A percentile compares a stretch with the other conserved stretches of the same genome.
These are phyloP conservation scores for Claviceps sp. DNA, from an alignment of 2,329 filamentous ascomycete species.

Conservation along the genomic window DNA sequence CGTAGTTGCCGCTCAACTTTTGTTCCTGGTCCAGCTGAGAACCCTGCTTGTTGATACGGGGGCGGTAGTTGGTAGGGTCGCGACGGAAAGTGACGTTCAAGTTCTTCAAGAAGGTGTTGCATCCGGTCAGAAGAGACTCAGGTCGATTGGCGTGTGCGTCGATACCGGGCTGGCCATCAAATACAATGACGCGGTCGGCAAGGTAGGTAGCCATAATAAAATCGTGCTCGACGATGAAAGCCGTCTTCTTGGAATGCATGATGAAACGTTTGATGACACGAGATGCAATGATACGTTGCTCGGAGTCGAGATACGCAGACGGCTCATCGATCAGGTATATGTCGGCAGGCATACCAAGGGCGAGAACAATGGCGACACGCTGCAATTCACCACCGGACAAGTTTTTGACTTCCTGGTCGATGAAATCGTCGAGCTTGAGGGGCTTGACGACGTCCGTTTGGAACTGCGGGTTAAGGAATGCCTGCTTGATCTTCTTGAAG, in stretches of 20 bases:
- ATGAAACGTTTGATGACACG: slow-evolving; percentile 99
- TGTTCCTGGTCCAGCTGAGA: slow-evolving; percentile 97
- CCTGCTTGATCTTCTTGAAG: slow-evolving; percentile 98
- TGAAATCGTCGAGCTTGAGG: slow-evolving; percentile 97
- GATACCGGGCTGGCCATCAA: slow-evolving; percentile 85
- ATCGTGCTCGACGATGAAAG: slow-evolving; percentile 98
- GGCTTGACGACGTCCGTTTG: slow-evolving; percentile 99
- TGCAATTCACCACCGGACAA: slow-evolving; percentile 98
- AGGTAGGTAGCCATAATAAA: slow-evolving; percentile 83
- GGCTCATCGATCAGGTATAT: slow-evolving; percentile 99
- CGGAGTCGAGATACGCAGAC: slow-evolving; percentile 92
- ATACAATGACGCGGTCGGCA: slow-evolving; percentile 93
- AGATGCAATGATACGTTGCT: slow-evolving; percentile 95
- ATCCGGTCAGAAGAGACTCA: slow-evolving; percentile 85
- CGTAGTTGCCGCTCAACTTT: slow-evolving; percentile 84
- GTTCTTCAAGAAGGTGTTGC: slow-evolving; percentile 94
- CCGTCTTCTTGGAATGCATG: slow-evolving; percentile 99
- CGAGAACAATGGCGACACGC: slow-evolving; percentile 92
- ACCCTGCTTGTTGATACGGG: slow-evolving; percentile 95
- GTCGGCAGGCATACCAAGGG: slow-evolving; percentile 90
- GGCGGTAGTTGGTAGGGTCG: slow-evolving; percentile 88
- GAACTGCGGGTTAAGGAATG: slow-evolving; percentile 94
- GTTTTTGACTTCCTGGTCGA: slow-evolving; percentile 98
- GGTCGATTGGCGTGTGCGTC: slow-evolving; percentile 78
- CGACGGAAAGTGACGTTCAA: slow-evolving; percentile 97